Evolutionary conservation across 768 basidiomycete species (phyloP), one percentile per base, ranked within the genome.

Genomic region (Leccinum subtestaceum): DNA sequence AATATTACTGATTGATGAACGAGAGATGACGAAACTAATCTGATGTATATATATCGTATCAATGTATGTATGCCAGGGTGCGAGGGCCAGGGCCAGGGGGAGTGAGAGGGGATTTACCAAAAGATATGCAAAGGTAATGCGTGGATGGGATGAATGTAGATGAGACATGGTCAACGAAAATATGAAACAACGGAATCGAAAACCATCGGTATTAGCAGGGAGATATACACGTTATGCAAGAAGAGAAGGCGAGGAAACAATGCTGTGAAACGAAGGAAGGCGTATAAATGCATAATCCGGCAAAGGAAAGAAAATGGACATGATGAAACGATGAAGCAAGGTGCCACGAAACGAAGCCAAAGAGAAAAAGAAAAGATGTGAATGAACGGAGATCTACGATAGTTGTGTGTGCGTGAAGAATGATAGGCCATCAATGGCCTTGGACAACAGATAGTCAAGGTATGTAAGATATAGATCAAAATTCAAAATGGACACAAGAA

Each of bases 301-400:
- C 11, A 47, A 47, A 19, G 11, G 25, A 48, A 48, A 48, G 25
- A 48, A 48, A 48, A 48, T 48, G 13, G 21, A 48, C 21, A 48
- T 15, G 47, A 23, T 25, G 45, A 46, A 58, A 43, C 27, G n/a
- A 31, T 48, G 25, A 48, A 48, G 9, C 45, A 13, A 46, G 45
- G 9, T 46, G 45, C 19, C 45, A 23, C 21, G 21, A 10, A 46
- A 46, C 4, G 21, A 21, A 17, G n/a, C 45, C 45, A 21, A 31
- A 60, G 31, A 40, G n/a, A 49, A 56, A 62, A n/a, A 45, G 13
- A 5, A 62, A 43, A 49, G 6, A 49, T 49, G 51, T 56, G 52
- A 47, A 48, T 7, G 46, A 8, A 48, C 56, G 61, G 52, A 66
- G 65, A 66, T 66, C 65, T 67, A 66, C 58, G 38, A 31, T 34